Evolutionary conservation across 2,329 filamentous ascomycete genomes (phyloP), one percentile per base, ranked within the genome.

Genomic region (Alternaria panax): DNA sequence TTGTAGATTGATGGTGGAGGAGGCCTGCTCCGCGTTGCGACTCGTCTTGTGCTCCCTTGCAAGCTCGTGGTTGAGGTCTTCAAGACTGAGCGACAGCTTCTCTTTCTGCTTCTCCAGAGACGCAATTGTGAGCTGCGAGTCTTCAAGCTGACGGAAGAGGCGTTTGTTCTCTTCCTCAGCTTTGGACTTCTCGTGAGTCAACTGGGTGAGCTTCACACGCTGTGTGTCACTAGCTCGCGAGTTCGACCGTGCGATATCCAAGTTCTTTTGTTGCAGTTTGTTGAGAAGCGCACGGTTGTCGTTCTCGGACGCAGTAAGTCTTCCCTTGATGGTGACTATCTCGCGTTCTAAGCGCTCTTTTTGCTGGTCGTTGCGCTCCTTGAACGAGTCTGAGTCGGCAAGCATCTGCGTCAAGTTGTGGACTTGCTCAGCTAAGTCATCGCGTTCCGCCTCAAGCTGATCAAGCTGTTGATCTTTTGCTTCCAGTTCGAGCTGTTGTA

Each of bases 221-320:
- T 93, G 92, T 30, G 88, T 91, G 68, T 98, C 94, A 62, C 87
- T 93, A 28, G 91, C 94, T 59, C 90, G 90, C 5, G 93, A 96
- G 60, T 88, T 92, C 0, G 94, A 95, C 45, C 95, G 88, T 40
- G 94, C 94, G 76, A 99, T 96, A 74, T 99, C 94, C 7, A 99
- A 85, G 28, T 96, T 95, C 82, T 98, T 98, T 73, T 98, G 94
- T 72, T 98, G 94, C 18, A 99, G 85, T 79, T 98, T 98, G 81
- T 97, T 98, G 66, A 98, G 85, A n/a, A 99, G 83, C 5, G 93
- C 90, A 51, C 92, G 90, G 72, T 98, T 98, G 79, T 98, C 94
- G 70, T 98, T 97, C 76, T 99, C 94, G 0, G 94, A 98, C 24
- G 94, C 95, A 7, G 90, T 86, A 40, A 99, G 83, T 22, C 94